A percentile compares a stretch with the other conserved stretches of the same genome.
phyloP scores from a whole-genome alignment of 345 rosid species.

The Lenwebbia sp. region DNA sequence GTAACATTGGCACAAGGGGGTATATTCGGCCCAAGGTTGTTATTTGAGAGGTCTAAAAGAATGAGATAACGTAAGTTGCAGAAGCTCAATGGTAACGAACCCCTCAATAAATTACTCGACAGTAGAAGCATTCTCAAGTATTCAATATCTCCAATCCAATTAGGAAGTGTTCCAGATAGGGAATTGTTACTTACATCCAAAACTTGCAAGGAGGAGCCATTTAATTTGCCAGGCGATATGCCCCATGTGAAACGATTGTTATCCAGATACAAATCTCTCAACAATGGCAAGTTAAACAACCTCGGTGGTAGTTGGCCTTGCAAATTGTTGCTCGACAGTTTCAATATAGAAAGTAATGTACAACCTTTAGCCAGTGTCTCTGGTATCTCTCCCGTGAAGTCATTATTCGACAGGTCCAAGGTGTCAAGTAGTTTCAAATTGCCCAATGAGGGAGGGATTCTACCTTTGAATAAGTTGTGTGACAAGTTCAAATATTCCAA shows the following conservation, averaged over 20 bases:
- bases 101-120: not conserved
- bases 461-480: slow-evolving; percentile 1
- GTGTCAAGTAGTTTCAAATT: not conserved
- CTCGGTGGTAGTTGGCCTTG: not conserved
- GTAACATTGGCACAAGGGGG: not conserved
- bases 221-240: accelerated
- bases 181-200: slow-evolving; percentile 9
- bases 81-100: not conserved
- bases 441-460: slow-evolving; percentile 10
- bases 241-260: not conserved
- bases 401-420: slow-evolving; percentile 13
- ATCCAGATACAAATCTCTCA: not conserved
- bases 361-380: not conserved
- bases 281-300: not conserved
- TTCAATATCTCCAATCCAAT: not conserved
- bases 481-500: not conserved
- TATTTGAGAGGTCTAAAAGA: slow-evolving; percentile 7
- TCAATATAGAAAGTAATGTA: not conserved
- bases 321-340: not conserved
- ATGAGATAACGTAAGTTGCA: not conserved
- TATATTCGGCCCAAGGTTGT: not conserved
- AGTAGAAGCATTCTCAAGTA: not conserved
- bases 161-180: slow-evolving; percentile 3
- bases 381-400: not conserved
- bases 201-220: accelerated